A percentile compares a stretch with the other conserved stretches of the same genome.
Evolutionary conservation across 1,284 basidiomycete genomes (phyloP).

Genomic region (Tranzscheliella williamsii): DNA sequence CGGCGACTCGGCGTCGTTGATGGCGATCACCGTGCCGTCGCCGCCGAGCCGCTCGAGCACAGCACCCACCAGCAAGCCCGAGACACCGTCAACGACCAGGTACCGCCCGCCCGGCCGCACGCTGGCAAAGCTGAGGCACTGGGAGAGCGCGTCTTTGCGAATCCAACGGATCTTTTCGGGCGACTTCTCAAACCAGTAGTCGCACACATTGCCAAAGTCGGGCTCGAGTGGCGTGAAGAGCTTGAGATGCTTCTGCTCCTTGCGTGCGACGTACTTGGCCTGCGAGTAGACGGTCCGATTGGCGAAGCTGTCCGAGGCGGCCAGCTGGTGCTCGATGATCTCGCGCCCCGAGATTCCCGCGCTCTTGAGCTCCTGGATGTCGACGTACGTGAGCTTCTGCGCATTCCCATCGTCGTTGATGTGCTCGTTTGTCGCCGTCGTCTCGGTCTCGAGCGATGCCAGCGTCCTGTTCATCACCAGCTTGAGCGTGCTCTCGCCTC

Average conservation of each 20-base stretch:
- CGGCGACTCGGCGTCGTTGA: slow-evolving; percentile 89
- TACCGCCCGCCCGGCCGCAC: slow-evolving; percentile 83
- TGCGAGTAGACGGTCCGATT: slow-evolving; percentile 56
- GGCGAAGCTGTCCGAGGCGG: slow-evolving; percentile 44
- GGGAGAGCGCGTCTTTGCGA: slow-evolving; percentile 83
- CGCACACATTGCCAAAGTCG: slow-evolving; percentile 81
- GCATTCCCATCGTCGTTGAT: slow-evolving; percentile 58
- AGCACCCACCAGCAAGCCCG: slow-evolving; percentile 79
- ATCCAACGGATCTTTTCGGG: slow-evolving; percentile 78
- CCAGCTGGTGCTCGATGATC: slow-evolving; percentile 53
- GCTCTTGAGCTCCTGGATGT: slow-evolving; percentile 59
- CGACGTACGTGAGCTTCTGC: slow-evolving; percentile 56
- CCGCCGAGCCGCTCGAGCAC: slow-evolving; percentile 73
- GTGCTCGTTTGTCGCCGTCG: slow-evolving; percentile 60
- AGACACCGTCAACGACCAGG: slow-evolving; percentile 87
- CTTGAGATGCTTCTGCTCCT: slow-evolving; percentile 71
- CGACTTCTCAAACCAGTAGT: slow-evolving; percentile 75
- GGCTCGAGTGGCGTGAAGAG: slow-evolving; percentile 86
- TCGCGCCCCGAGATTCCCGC: slow-evolving; percentile 54
- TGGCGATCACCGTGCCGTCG: slow-evolving; percentile 77
- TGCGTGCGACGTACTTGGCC: slow-evolving; percentile 54
- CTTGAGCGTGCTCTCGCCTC: slow-evolving; percentile 8
- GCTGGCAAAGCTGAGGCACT: slow-evolving; percentile 81
- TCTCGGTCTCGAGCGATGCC: slow-evolving; percentile 30
- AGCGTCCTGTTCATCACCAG: slow-evolving; percentile 42